Base-by-base conservation (phyloP, 2,329 filamentous ascomycete species). In the Aspergillus spinulosporus region DNA sequence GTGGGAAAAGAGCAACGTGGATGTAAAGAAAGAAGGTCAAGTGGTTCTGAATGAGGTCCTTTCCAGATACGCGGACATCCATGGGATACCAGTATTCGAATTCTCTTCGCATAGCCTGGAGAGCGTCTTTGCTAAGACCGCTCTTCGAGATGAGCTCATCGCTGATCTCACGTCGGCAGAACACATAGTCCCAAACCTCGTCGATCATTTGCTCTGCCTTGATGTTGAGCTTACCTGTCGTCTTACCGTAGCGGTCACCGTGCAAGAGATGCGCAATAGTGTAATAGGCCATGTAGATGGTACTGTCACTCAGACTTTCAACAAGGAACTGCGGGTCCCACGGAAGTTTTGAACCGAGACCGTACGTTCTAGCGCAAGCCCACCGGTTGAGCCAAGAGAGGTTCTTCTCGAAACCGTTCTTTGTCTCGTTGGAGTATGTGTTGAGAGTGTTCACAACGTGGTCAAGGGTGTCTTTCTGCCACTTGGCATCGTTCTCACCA, bases 41-140 rank as follows among this genome's bases (percentile, higher is more conserved):
- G 76, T 97, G 94, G 78, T 96, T 96, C 60, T 89, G 88, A 65
- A 96, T 92, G 62, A 96, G 80, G 72, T 96, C 93, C 80, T 97
- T 97, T 66, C 93, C 94, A 36, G 89, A 94, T 40, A 89, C 86
- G 66, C 92, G 84, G 64, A 96, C 80, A 68, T 97, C 93, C 50
- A 97, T 80, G 40, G 94, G 94, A 74, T 97, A 99, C 81, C 91
- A 97, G 82, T 97, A 99, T 73, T 94, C 88, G 67, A 97, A 97
- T 67, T 96, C 91, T 68, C 92, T 84, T 59, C 92, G 84, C 88
- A 99, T 88, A 40, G 84, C 83, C 69, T 90, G 84, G 44, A 99
- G 81, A 2, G 84, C 84, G 59, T 87, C 84, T 74, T 87, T 85
- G 58, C 86, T 80, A 58, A 97, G 95, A 39, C 87, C 87, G 57